Percentiles rank a stretch among this genome's conserved stretches.
These are phyloP conservation scores for Solanum medicagineum DNA, from an alignment of 257 asterid genomes.

Conservation along the genomic window DNA sequence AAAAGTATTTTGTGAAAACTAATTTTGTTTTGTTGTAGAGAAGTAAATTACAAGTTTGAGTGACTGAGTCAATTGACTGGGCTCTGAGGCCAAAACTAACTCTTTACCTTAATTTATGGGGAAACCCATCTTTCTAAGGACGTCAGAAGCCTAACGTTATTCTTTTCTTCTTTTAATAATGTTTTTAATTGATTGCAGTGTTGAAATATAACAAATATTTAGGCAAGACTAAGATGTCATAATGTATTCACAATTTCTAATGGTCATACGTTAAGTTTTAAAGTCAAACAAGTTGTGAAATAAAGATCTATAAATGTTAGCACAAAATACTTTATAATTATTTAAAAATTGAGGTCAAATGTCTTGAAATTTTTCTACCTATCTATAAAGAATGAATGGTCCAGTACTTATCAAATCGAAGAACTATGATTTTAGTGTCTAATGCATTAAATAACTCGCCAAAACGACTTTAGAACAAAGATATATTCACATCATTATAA, in stretches of 20 bases:
- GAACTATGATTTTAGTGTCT: neutral
- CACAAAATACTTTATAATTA: neutral
- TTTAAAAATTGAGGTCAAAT: neutral
- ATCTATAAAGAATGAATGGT: neutral
- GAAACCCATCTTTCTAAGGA: neutral
- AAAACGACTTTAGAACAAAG: neutral
- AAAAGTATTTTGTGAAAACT: neutral
- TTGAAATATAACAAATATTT: no score
- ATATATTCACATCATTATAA: neutral
- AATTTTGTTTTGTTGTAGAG: neutral
- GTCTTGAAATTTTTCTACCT: neutral
- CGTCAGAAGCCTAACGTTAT: neutral
- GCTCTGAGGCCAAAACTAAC: neutral
- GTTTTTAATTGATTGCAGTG: neutral
- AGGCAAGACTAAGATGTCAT: no score
- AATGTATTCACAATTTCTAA: no score
- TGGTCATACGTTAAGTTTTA: neutral
- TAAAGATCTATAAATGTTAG: neutral
- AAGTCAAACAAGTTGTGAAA: neutral
- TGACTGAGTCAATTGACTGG: neutral
- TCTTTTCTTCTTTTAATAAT: neutral
- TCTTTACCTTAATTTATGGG: neutral
- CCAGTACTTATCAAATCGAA: neutral
- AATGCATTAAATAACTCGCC: neutral
- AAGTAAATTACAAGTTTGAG: neutral